Percentiles rank a stretch among this genome's conserved stretches.
Evolutionary conservation across 768 basidiomycete species (phyloP).

Genomic region (Agrocybe pediades): DNA sequence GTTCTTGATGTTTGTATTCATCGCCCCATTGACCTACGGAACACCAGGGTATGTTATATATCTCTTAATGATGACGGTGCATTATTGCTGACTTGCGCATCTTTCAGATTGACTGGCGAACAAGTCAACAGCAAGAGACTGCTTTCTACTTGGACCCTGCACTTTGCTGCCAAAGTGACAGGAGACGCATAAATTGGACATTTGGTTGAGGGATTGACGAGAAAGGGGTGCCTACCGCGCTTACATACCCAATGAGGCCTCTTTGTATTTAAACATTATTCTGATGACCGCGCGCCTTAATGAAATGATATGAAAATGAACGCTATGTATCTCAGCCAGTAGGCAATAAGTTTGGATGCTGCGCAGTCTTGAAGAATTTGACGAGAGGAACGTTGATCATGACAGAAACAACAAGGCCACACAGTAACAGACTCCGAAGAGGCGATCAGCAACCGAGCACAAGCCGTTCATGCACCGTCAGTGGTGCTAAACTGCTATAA

Average conservation of each 20-base stretch:
- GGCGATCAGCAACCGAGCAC: slow-evolving; percentile 1
- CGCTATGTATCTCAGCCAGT: neutral
- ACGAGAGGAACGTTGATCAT: neutral
- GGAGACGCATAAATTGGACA: slow-evolving; percentile 32
- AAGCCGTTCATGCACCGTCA: slow-evolving; percentile 11
- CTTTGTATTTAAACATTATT: slow-evolving; percentile 23
- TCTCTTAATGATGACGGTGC: neutral
- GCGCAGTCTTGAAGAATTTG: neutral
- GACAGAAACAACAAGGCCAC: slow-evolving; percentile 13
- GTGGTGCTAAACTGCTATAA: slow-evolving; percentile 5
- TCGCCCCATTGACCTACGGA: slow-evolving; percentile 93
- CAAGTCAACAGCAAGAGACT: slow-evolving; percentile 83
- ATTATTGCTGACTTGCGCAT: slow-evolving; percentile 11
- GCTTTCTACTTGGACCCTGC: slow-evolving; percentile 90
- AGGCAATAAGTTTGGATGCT: neutral
- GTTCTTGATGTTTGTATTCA: slow-evolving; percentile 69
- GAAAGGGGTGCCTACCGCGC: slow-evolving; percentile 6
- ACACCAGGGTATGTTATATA: slow-evolving; percentile 74
- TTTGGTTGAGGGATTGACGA: neutral
- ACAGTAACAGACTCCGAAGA: slow-evolving; percentile 11
- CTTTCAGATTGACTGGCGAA: slow-evolving; percentile 75
- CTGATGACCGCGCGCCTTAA: slow-evolving; percentile 11
- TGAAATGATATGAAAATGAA: slow-evolving; percentile 4
- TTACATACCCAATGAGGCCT: slow-evolving; percentile 16
- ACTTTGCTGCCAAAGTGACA: slow-evolving; percentile 79